Base-by-base conservation (phyloP, 495 filamentous ascomycete species). In the Penicillium alfredii region DNA sequence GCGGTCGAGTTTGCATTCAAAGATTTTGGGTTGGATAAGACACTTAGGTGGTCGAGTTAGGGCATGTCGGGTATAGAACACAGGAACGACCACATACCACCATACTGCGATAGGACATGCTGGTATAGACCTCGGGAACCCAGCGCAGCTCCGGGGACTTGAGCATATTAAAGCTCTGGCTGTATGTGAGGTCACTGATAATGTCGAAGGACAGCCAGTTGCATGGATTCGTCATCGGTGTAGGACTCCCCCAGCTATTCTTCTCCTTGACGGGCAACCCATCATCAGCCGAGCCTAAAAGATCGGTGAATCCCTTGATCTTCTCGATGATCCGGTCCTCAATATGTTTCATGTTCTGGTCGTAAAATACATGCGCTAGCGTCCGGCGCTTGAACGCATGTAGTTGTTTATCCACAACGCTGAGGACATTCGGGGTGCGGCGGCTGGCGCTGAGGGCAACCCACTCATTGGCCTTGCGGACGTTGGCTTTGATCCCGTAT, bases 321-420 rank as follows among this genome's bases (percentile, higher is more conserved):
- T 35, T 42, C 6, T 4, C 8, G 24, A 45, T n/a, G 22, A 50
- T 42, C 7, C 33, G 21, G n/a, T 44, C 45, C 36, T 68, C n/a
- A n/a, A n/a, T n/a, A n/a, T n/a, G n/a, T n/a, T n/a, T n/a, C n/a
- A n/a, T n/a, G n/a, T n/a, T n/a, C n/a, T n/a, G n/a, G n/a, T n/a
- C n/a, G n/a, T n/a, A n/a, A n/a, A n/a, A n/a, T 0, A 54, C 63
- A 7, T 60, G 66, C 1, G 45, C 45, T 7, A 68, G 33, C 1
- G 66, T 60, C 2, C 60, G 42, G 4, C 64, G 45, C 33, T 66
- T 68, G 6, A 58, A 58, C 7, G 44, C 61, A 25, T 71, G 68
- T 9, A 50, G 45, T 7, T 28, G 16, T 33, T 67, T 68, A 15
- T 61, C 51, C 29, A 61, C 59, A 3, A 39, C 40, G 22, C 54